Conservation (phyloP, 1,284 basidiomycete species). For the Xerocomus amazonicus region DNA sequence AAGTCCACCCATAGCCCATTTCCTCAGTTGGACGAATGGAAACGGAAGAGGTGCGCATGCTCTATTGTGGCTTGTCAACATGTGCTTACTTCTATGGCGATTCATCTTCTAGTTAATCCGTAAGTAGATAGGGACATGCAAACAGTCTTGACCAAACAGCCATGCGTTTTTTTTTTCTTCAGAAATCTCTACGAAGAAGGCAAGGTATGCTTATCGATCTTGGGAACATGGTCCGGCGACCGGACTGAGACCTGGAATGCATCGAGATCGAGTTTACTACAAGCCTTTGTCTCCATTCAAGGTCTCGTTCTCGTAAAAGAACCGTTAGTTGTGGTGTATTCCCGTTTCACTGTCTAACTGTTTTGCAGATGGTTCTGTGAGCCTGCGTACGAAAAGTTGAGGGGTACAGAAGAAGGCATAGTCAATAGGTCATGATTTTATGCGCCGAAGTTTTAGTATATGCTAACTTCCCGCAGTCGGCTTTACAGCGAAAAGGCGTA, state of each 20-base stretch:
- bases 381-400: conserved; percentile 86
- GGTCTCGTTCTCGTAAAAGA: conserved; percentile 90
- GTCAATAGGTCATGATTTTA: conserved; percentile 61
- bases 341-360: conserved; percentile 2
- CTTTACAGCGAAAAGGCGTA: conserved; percentile 91
- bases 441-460: not conserved
- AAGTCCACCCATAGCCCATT: conserved; percentile 84
- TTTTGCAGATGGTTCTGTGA: conserved; percentile 79
- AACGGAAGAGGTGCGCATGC: conserved; percentile 73
- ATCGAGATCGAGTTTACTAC: conserved; percentile 78
- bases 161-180: conserved; percentile 2
- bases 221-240: conserved; percentile 92
- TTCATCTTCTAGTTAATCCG: conserved; percentile 63
- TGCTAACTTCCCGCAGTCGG: conserved; percentile 45
- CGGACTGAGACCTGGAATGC: conserved; percentile 83
- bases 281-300: conserved; percentile 92
- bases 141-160: conserved; percentile 1
- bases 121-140: conserved; percentile 36
- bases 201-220: conserved; percentile 89
- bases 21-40: conserved; percentile 91
- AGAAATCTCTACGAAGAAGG: conserved; percentile 94
- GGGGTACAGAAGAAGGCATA: conserved; percentile 84
- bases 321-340: conserved; percentile 53
- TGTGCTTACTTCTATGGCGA: conserved; percentile 12
- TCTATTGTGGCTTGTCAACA: conserved; percentile 1